These are phyloP conservation scores for Russula olivacea DNA, from an alignment of 768 basidiomycete genomes.

Conservation along the genomic window DNA sequence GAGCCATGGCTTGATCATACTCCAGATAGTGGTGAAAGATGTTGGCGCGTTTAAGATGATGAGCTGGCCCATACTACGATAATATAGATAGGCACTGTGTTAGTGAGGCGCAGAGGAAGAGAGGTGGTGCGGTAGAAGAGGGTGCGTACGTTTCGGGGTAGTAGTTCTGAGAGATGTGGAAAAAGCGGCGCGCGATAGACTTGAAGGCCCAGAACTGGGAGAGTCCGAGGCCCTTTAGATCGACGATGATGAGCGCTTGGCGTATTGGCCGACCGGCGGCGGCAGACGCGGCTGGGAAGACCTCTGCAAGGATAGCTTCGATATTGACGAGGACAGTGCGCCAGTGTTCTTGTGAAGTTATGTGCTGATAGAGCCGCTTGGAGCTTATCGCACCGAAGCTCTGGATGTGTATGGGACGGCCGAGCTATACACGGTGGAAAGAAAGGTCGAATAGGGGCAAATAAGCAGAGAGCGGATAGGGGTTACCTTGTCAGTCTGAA, in stretches of 20 bases:
- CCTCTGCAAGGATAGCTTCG: conserved; percentile 58
- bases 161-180: conserved; percentile 75
- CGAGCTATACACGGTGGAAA: conserved; percentile 40
- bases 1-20: conserved; percentile 62
- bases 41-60: conserved; percentile 67
- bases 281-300: conserved; percentile 59
- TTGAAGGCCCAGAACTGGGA: conserved; percentile 75
- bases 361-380: conserved; percentile 47
- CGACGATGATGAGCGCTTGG: conserved; percentile 57
- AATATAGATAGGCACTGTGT: background rate
- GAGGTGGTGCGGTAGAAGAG: background rate
- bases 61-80: conserved; percentile 61
- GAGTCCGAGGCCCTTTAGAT: conserved; percentile 63
- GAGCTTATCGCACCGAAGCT: conserved; percentile 56
- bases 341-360: conserved; percentile 50
- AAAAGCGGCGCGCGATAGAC: conserved; percentile 50
- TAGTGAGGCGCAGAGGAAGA: background rate
- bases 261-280: conserved; percentile 47
- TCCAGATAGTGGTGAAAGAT: conserved; percentile 70
- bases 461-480: background rate
- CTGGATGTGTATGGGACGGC: conserved; percentile 67
- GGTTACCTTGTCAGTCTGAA: conserved; percentile 61
- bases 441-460: background rate
- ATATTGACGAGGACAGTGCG: conserved; percentile 57
- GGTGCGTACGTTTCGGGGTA: conserved; percentile 66